Percentiles rank a stretch among this genome's conserved stretches.
These are phyloP conservation scores for Pseudopithomyces maydicus DNA, from an alignment of 2,329 filamentous ascomycete species.

Conservation along the genomic window DNA sequence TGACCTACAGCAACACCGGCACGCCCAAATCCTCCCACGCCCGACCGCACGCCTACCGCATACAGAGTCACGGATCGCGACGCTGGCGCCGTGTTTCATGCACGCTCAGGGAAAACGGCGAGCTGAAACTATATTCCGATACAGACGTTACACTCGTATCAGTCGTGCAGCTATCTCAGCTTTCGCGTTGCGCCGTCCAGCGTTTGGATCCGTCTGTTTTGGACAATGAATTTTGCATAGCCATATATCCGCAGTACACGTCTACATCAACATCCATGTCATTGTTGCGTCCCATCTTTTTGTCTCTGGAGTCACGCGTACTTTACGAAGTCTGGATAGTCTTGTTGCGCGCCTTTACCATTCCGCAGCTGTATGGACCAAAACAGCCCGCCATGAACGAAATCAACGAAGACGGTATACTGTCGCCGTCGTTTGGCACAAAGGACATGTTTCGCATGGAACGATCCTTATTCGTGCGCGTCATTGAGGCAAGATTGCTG, in stretches of 20 bases:
- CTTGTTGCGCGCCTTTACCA: conserved; percentile 84
- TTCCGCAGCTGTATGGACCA: conserved; percentile 87
- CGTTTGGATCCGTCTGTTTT: conserved; percentile 87
- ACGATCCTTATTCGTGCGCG: conserved; percentile 61
- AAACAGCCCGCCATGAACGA: conserved; percentile 53
- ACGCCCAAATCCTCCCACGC: conserved; percentile 38
- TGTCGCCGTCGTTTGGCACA: conserved; percentile 46
- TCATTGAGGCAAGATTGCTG: conserved; percentile 65
- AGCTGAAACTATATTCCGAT: conserved; percentile 88
- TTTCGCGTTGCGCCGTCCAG: conserved; percentile 89
- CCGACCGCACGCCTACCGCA: conserved; percentile 58
- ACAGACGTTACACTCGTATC: conserved; percentile 80
- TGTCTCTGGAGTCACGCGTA: conserved; percentile 83
- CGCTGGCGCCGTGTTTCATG: conserved; percentile 90
- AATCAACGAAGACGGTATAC: conserved; percentile 46
- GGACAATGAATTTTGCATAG: conserved; percentile 91
- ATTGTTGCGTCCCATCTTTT: conserved; percentile 84
- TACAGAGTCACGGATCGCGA: conserved; percentile 62
- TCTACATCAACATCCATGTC: conserved; percentile 73
- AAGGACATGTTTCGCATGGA: conserved; percentile 71
- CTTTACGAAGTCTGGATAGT: conserved; percentile 99
- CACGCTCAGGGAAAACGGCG: conserved; percentile 91
- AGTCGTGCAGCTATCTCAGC: conserved; percentile 83
- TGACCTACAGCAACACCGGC: conserved; percentile 55
- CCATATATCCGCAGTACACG: conserved; percentile 92